Percentiles rank a stretch among this genome's conserved stretches.
These are phyloP conservation scores for Colletotrichum sidae DNA, from an alignment of 2,329 filamentous ascomycete genomes.

Conservation along the genomic window DNA sequence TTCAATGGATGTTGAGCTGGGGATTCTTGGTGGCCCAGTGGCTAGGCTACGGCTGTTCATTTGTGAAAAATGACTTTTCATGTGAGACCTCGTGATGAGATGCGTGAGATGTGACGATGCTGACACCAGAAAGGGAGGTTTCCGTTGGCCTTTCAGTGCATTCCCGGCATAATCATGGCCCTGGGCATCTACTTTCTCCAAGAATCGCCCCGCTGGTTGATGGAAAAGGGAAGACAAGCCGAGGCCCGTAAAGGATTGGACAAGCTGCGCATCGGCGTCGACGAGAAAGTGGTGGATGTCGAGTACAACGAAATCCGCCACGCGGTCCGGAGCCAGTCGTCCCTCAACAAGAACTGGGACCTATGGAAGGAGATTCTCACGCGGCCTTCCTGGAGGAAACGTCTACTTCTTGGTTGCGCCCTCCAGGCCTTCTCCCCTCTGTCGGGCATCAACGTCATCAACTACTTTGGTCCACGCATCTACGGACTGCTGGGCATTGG, in stretches of 20 bases:
- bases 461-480: slow-evolving; percentile 50
- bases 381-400: slow-evolving; percentile 56
- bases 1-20: slow-evolving; percentile 58
- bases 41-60: slow-evolving; percentile 48
- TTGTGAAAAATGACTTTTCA: slow-evolving; percentile 43
- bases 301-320: slow-evolving; percentile 55
- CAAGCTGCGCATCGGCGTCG: slow-evolving; percentile 45
- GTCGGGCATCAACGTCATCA: slow-evolving; percentile 52
- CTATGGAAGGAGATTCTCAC: slow-evolving; percentile 55
- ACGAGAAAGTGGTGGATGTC: slow-evolving; percentile 49
- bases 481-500: slow-evolving; percentile 57
- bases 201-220: slow-evolving; percentile 43
- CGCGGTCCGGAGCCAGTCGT: slow-evolving; percentile 44
- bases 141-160: slow-evolving; percentile 47
- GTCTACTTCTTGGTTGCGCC: slow-evolving; percentile 59
- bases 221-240: slow-evolving; percentile 50
- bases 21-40: slow-evolving; percentile 53
- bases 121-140: slow-evolving; percentile 44
- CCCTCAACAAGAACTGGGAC: slow-evolving; percentile 48
- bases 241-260: slow-evolving; percentile 49
- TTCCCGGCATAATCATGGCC: slow-evolving; percentile 40
- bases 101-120: neutral
- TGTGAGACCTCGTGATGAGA: slow-evolving; percentile 41
- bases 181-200: slow-evolving; percentile 43
- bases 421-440: slow-evolving; percentile 62